A percentile compares a stretch with the other conserved stretches of the same genome.
phyloP scores from a whole-genome alignment of 1,284 basidiomycete genomes.

The Apiotrichum domesticum region DNA sequence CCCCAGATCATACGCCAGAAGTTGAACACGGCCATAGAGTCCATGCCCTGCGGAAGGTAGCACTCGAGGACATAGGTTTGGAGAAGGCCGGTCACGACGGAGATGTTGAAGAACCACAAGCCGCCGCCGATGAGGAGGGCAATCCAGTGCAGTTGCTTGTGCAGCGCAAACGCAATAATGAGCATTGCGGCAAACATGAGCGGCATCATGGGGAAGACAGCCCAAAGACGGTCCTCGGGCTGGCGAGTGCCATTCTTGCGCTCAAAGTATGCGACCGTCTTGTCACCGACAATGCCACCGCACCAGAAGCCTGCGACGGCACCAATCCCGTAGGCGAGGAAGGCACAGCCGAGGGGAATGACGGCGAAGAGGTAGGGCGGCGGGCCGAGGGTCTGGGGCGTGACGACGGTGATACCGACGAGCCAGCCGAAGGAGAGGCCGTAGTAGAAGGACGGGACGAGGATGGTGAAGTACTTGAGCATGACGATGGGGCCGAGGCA shows the following conservation, averaged over 20 bases:
- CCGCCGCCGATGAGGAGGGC: constrained; percentile 40
- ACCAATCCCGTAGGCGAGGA: constrained; percentile 39
- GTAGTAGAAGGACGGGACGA: constrained; percentile 39
- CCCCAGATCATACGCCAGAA: constrained; percentile 45
- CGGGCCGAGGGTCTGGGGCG: constrained; percentile 34
- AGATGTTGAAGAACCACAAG: constrained; percentile 36
- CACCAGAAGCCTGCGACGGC: constrained; percentile 40
- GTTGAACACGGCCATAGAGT: constrained; percentile 42
- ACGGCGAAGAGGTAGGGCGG: constrained; percentile 39
- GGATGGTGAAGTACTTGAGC: constrained; percentile 23
- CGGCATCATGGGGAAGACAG: constrained; percentile 18
- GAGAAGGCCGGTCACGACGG: constrained; percentile 26
- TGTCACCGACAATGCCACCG: constrained; percentile 40
- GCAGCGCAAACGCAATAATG: constrained; percentile 36
- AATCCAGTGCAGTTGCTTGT: constrained; percentile 38
- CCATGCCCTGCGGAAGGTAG: constrained; percentile 33
- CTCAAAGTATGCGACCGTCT: constrained; percentile 32
- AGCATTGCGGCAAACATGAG: constrained; percentile 36
- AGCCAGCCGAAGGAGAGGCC: constrained; percentile 40
- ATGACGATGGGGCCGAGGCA: not conserved
- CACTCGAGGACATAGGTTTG: constrained; percentile 42
- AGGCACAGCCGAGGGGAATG: constrained; percentile 35
- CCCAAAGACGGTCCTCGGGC: constrained; percentile 44
- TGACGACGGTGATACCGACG: constrained; percentile 42
- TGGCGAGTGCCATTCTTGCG: constrained; percentile 33